Base-by-base conservation (phyloP, 345 rosid genomes). In the Citrus unshiu region DNA sequence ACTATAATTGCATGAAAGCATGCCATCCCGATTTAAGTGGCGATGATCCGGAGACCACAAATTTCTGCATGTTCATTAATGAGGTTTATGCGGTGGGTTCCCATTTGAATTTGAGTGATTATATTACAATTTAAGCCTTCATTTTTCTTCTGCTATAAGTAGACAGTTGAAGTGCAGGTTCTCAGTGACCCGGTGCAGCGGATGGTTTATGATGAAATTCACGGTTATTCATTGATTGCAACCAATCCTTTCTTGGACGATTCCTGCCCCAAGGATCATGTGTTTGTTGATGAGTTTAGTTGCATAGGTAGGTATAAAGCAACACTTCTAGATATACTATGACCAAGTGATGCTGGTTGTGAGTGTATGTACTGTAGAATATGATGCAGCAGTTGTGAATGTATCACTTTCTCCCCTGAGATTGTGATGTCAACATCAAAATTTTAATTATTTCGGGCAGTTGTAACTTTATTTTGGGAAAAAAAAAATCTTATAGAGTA, bases 21-120 rank as follows among this genome's bases (percentile, higher is more conserved):
- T 95, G 99, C 6, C 99, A 95, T 90, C 98, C 99, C 4, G 99
- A 95, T 59, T 85, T 95, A 81, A 95, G 97, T 61, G 99, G 98
- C 2, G 68, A 91, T 76, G 93, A 90, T 73, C 86, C 92, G 1
- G 97, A 92, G 74, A 89, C 94, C 12, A 95, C 91, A 2, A 95
- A 95, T 76, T 95, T 95, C 88, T 95, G 99, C 87, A 92, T 90
- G 87, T 95, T 95, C 91, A 90, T 95, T 13, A 95, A 93, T 37
- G 99, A 95, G 32, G 90, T 95, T 76, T 95, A 95, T 21, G 84
- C 78, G 93, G 99, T 95, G 81, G 73, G 91, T 84, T 70, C 68
- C 51, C 57, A 57, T 79, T 74, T 70, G 25, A 30, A 56, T 71
- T 3, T 27, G 60, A 2, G 68, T 34, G 51, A 3, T 74, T 66